Evolutionary conservation across 164 flowering plant species (phyloP), one percentile per base, ranked within the genome.

Genomic region (Akebia trifoliata): DNA sequence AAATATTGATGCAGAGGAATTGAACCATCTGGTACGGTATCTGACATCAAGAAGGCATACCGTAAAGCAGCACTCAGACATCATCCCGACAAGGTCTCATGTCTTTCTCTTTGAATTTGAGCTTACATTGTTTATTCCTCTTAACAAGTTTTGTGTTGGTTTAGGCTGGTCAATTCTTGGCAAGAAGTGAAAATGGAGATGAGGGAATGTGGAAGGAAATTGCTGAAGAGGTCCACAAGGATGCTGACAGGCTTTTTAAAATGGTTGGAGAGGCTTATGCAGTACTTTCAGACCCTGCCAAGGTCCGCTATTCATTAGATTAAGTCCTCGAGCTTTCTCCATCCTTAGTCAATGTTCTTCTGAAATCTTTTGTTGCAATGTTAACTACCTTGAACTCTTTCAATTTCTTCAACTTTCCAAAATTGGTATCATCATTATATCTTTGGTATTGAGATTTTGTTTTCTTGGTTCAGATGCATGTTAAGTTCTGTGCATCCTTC

Each of bases 201-300:
- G 96, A 83, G 55, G 80, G 82, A 1, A 64, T 79, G 36, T 79
- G 94, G 92, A 93, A 86, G 67, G 91, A 86, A 69, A 78, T 90
- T 53, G 72, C 73, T 11, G 76, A 76, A 31, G 89, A 81, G 61
- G 81, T 88, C 48, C 81, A 88, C 64, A 75, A 70, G 71, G 95
- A 87, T 76, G 86, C 95, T 58, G 99, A 94, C 65, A 74, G 87
- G 71, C 91, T 94, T 51, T 94, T 94, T 29, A 94, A 94, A 75
- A 82, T 84, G 72, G 87, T 94, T 66, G 97, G 96, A 62, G 99
- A 94, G 78, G 96, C 99, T 36, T 84, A 94, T 80, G 83, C 95
- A 42, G 84, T 87, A 20, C 84, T 90, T 36, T 94, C 96, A 29
- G 93, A 94, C 68, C 70, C 87, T 9, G 26, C 60, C 38, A 90